Base-by-base conservation (phyloP, 2,329 filamentous ascomycete species). In the Rhinocladiella mackenziei region DNA sequence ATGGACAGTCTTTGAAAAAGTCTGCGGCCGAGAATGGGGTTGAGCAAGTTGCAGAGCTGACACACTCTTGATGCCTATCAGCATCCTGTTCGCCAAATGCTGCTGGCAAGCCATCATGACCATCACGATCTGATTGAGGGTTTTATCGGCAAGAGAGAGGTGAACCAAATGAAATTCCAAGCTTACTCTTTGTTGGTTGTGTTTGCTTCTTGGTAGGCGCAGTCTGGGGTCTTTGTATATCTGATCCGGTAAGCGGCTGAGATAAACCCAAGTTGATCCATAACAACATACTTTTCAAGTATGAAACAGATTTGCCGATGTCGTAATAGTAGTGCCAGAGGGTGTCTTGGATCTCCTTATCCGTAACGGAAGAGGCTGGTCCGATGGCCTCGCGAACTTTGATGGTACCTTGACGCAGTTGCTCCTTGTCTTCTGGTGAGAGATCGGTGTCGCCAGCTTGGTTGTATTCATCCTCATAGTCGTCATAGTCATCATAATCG, bases 281-380 rank as follows among this genome's bases (percentile, higher is more conserved):
- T 6, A 15, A 23, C 15, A 23, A 19, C 65, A 56, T 81, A 74
- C 81, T 84, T 51, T 81, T 77, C 45, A 98, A 67, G 60, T 94
- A 96, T 44, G 77, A 74, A 26, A 94, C 83, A 1, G 87, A 81
- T 65, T 95, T 95, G 45, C 81, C 84, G 20, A 95, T 74, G 58
- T 98, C 89, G 62, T 89, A 97, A 64, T 91, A 97, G 65, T 96
- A 96, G 66, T 98, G 81, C 88, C 89, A 97, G 11, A 98, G 67
- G 0, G 89, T 78, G 50, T 97, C 91, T 62, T 94, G 81, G 51
- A 96, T 91, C 60, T 95, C 84, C 26, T 73, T 70, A 48, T 83
- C 78, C 4, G 77, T 74, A n/a, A 77, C 69, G 60, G 73, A 76
- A 56, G 83, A 73, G 50, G 77, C 80, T 53, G 68, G 68, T 5